These are phyloP conservation scores for Parmelia sp. DNA, from an alignment of 495 filamentous ascomycete species.

Conservation along the genomic window DNA sequence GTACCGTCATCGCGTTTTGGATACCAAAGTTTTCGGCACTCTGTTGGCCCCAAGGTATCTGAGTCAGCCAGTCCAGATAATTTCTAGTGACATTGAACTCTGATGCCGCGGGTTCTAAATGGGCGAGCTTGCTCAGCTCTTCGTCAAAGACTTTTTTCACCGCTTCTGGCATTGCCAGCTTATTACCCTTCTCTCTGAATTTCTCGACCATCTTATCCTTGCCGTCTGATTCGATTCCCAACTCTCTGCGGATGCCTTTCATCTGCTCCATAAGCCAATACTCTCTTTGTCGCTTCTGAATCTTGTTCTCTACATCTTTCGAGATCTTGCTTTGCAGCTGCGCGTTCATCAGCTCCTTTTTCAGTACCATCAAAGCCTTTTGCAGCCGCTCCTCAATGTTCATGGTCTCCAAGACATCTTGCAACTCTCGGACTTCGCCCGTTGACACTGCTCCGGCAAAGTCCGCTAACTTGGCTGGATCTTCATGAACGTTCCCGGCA, in stretches of 20 bases:
- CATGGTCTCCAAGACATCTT: constrained; percentile 84
- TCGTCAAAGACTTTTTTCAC: constrained; percentile 98
- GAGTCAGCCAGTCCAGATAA: constrained; percentile 97
- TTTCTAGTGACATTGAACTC: constrained; percentile 99
- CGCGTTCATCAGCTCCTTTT: constrained; percentile 97
- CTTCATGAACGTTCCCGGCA: constrained; percentile 86
- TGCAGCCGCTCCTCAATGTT: constrained; percentile 84
- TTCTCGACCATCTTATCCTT: constrained; percentile 97
- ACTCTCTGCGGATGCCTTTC: constrained; percentile 95
- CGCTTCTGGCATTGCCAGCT: constrained; percentile 91
- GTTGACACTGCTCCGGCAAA: constrained; percentile 93
- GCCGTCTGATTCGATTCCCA: constrained; percentile 94
- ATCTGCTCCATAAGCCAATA: constrained; percentile 99
- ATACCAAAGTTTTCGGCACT: constrained; percentile 97
- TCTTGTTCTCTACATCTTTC: constrained; percentile 96
- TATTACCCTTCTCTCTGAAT: constrained; percentile 91
- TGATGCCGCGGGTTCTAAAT: constrained; percentile 88
- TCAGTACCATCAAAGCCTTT: constrained; percentile 84
- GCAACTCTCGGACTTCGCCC: constrained; percentile 83
- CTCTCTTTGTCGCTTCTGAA: constrained; percentile 94
- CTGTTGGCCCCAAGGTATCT: constrained; percentile 95
- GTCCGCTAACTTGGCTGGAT: constrained; percentile 90
- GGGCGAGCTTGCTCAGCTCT: constrained; percentile 92
- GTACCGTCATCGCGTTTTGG: constrained; percentile 75
- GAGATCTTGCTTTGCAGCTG: constrained; percentile 95